Evolutionary conservation across 2,329 filamentous ascomycete genomes (phyloP), one percentile per base, ranked within the genome.

Genomic region (Stagonosporopsis vannaccii): DNA sequence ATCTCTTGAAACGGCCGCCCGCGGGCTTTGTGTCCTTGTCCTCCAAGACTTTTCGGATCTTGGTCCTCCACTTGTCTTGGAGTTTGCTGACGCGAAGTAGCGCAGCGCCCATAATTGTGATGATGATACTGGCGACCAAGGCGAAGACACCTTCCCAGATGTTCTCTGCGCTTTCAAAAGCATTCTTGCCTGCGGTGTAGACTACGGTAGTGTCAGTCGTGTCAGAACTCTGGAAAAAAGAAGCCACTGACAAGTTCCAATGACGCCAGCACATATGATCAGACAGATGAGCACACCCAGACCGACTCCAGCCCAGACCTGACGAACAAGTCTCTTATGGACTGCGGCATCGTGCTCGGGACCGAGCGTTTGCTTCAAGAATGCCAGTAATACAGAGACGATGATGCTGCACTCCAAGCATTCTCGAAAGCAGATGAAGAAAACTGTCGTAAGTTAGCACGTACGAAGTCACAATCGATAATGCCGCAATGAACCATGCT

Each of bases 391-490:
- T n/a, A 96, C 89, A 0, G 92, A 94, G 60, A 96, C 87, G 66
- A 96, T 90, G 70, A 96, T 92, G 69, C 85, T 88, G 0, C 89
- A 90, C 80, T 96, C 92, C 43, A 96, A 80, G 37, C 87, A 87
- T 79, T 96, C 92, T 71, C 92, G 87, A 74, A 96, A 95, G 78
- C 91, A 88, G 74, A 97, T 90, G 80, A 97, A 93, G 80, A 96
- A 96, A 51, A 96, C 86, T 82, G 45, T 54, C n/a, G n/a, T n/a
- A n/a, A n/a, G n/a, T n/a, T n/a, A n/a, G n/a, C n/a, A n/a, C n/a
- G n/a, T n/a, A n/a, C n/a, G n/a, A n/a, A n/a, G n/a, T n/a, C n/a
- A n/a, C n/a, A n/a, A n/a, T n/a, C n/a, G n/a, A n/a, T n/a, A n/a
- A n/a, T n/a, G n/a, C n/a, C n/a, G n/a, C n/a, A n/a, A n/a, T n/a